Evolutionary conservation across 2,329 filamentous ascomycete species (phyloP).

Genomic region (Apiospora koreana): DNA sequence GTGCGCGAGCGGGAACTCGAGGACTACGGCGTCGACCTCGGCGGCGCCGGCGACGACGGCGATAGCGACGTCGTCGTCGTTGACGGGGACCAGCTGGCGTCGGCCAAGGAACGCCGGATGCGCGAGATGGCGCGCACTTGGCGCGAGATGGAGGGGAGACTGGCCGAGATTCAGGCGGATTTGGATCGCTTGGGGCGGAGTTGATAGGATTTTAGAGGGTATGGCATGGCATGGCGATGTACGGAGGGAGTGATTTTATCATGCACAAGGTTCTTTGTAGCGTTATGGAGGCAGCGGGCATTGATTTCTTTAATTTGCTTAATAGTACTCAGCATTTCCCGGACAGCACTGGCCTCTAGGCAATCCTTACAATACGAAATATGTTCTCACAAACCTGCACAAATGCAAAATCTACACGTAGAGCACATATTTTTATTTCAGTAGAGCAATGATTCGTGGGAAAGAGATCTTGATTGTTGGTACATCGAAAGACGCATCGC

Average conservation of each 20-base stretch:
- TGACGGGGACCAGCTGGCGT: conserved; percentile 21
- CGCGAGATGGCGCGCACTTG: conserved; percentile 55
- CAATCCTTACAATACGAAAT: neutral
- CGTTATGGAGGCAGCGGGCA: neutral
- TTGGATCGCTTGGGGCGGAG: conserved; percentile 34
- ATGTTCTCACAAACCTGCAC: too few relatives aligned
- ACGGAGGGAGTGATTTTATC: neutral
- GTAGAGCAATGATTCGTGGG: neutral
- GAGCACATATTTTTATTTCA: too few relatives aligned
- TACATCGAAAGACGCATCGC: neutral
- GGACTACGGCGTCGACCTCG: conserved; percentile 50
- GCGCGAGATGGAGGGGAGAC: conserved; percentile 49
- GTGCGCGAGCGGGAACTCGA: conserved; percentile 44
- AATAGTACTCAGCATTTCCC: neutral
- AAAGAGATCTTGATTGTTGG: neutral
- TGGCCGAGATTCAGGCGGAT: conserved; percentile 52
- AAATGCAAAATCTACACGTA: neutral
- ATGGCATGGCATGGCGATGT: neutral
- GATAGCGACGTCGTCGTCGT: too few relatives aligned
- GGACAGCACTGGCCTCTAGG: neutral
- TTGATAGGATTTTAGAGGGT: neutral
- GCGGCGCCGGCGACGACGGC: conserved; percentile 21
- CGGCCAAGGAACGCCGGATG: conserved; percentile 49
- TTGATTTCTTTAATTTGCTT: neutral
- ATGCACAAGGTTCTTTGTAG: neutral